These are phyloP conservation scores for Ceratobasidium sp. DNA, from an alignment of 1,284 basidiomycete genomes.

Conservation along the genomic window DNA sequence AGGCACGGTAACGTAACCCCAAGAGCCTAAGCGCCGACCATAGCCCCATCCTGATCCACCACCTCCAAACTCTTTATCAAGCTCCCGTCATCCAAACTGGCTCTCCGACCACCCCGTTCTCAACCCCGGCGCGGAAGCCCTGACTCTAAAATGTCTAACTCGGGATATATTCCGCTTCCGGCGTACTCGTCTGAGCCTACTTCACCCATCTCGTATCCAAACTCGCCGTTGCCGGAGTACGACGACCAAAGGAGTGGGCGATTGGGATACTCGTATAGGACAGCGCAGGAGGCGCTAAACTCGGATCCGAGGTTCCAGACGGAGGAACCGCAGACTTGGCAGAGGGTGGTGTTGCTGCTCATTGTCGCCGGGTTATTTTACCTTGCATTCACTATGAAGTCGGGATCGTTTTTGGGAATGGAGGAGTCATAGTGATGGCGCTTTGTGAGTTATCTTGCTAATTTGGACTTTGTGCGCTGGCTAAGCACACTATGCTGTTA, in stretches of 20 bases:
- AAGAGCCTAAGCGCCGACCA: not conserved
- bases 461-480: not conserved
- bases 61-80: not conserved
- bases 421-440: slow-evolving; percentile 16
- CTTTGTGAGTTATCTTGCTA: not conserved
- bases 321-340: slow-evolving; percentile 38
- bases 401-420: slow-evolving; percentile 42
- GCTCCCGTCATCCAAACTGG: slow-evolving; percentile 15
- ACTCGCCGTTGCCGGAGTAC: slow-evolving; percentile 32
- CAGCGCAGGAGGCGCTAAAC: slow-evolving; percentile 17
- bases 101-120: slow-evolving; percentile 31
- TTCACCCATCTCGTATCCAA: slow-evolving; percentile 10
- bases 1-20: slow-evolving; percentile 7
- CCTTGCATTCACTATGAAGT: slow-evolving; percentile 36
- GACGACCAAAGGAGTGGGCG: slow-evolving; percentile 31
- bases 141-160: slow-evolving; percentile 13
- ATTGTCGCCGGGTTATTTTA: slow-evolving; percentile 14
- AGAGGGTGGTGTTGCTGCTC: slow-evolving; percentile 27
- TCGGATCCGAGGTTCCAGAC: slow-evolving; percentile 27
- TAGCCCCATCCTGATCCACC: slow-evolving; percentile 4
- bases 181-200: slow-evolving; percentile 30
- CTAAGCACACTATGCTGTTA: not conserved
- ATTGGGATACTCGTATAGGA: slow-evolving; percentile 10
- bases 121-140: slow-evolving; percentile 24
- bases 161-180: slow-evolving; percentile 35